Percentiles rank a stretch among this genome's conserved stretches.
phyloP scores from a whole-genome alignment of 2,329 filamentous ascomycete genomes.

The Epichloe elymi region DNA sequence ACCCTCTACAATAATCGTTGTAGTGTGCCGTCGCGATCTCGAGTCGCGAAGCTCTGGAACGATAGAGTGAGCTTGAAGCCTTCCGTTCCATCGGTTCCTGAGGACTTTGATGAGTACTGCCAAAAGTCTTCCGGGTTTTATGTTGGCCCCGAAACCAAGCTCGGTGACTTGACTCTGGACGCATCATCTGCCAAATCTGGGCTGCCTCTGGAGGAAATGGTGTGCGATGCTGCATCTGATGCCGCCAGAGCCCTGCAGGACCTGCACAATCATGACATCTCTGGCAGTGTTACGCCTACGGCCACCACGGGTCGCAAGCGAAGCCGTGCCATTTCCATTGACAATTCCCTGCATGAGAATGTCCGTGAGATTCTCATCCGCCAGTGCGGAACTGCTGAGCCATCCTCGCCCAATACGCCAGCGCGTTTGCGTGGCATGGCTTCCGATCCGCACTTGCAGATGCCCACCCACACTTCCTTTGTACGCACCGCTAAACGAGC shows the following conservation, averaged over 20 bases:
- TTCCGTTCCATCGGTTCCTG: slow-evolving; percentile 42
- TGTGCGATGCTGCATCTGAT: slow-evolving; percentile 32
- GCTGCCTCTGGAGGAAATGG: slow-evolving; percentile 31
- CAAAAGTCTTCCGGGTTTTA: slow-evolving; percentile 44
- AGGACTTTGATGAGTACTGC: slow-evolving; percentile 38
- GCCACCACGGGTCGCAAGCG: slow-evolving; percentile 39
- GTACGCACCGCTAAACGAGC: slow-evolving; percentile 48
- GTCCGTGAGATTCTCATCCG: slow-evolving; percentile 48
- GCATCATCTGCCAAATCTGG: slow-evolving; percentile 33
- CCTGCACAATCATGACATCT: slow-evolving; percentile 40
- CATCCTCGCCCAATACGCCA: slow-evolving; percentile 24
- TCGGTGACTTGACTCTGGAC: slow-evolving; percentile 35
- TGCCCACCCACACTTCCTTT: slow-evolving; percentile 27
- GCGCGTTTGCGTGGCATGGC: slow-evolving; percentile 20
- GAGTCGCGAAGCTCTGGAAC: slow-evolving; percentile 43
- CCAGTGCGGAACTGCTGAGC: slow-evolving; percentile 15
- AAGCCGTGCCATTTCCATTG: slow-evolving; percentile 43
- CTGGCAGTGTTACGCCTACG: slow-evolving; percentile 22
- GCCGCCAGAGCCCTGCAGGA: slow-evolving; percentile 47
- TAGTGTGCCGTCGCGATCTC: slow-evolving; percentile 51
- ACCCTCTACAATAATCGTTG: slow-evolving; percentile 29
- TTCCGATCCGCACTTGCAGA: slow-evolving; percentile 20
- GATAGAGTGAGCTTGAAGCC: slow-evolving; percentile 41
- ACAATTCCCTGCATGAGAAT: slow-evolving; percentile 50
- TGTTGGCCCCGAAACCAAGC: slow-evolving; percentile 37